Conservation (phyloP, 345 rosid species). For the Geranium rotundifolium region DNA sequence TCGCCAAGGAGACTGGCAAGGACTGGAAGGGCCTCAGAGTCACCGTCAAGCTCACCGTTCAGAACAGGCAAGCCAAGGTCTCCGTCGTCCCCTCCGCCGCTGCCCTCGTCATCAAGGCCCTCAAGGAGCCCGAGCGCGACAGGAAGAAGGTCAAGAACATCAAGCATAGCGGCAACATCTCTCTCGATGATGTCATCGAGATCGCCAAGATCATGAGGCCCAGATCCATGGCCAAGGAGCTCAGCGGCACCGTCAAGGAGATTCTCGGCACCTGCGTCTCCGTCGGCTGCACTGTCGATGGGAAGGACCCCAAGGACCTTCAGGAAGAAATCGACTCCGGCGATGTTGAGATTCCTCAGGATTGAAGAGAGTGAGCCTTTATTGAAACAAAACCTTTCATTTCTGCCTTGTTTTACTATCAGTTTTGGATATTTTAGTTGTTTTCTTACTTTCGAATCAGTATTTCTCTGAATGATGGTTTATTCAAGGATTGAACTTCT, state of each 20-base stretch:
- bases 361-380: constrained; percentile 11
- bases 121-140: constrained; percentile 55
- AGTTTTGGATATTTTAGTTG: too few species aligned
- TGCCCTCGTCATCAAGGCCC: constrained; percentile 46
- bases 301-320: constrained; percentile 44
- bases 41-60: constrained; percentile 58
- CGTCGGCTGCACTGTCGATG: constrained; percentile 53
- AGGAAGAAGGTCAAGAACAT: constrained; percentile 44
- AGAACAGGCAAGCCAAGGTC: constrained; percentile 60
- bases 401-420: too few species aligned
- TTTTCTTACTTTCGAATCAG: too few species aligned
- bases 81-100: constrained; percentile 57
- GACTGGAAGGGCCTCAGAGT: constrained; percentile 68
- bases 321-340: constrained; percentile 42
- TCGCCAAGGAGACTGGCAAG: constrained; percentile 59
- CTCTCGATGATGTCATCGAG: constrained; percentile 50
- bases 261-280: constrained; percentile 55
- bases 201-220: constrained; percentile 40
- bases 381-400: too few species aligned
- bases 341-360: constrained; percentile 37
- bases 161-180: constrained; percentile 40
- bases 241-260: constrained; percentile 46
- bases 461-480: too few species aligned
- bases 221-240: constrained; percentile 49
- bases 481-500: too few species aligned